Evolutionary conservation across 139 green algal genomes (phyloP), one percentile per base, ranked within the genome.

Genomic region (Coelastrella sp.): DNA sequence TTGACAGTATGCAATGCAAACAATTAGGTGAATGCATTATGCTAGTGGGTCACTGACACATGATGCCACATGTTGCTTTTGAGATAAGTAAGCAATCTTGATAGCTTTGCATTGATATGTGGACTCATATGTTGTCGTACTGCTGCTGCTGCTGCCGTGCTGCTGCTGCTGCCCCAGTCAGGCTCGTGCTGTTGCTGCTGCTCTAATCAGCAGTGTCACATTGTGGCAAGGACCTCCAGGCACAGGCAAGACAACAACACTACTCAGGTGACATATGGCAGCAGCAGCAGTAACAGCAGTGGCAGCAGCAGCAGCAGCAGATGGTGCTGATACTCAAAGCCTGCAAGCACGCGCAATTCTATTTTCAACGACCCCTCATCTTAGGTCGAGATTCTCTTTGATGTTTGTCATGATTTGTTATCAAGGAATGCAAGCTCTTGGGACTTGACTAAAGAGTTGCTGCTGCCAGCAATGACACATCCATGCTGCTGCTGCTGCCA

Each of bases 211-310:
- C 25, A 91, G 74, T 25, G 64, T 94, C 8, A 94, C 92, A 17
- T 62, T 95, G 41, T 94, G 90, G 90, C 92, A 94, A 81, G 90
- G 92, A 2, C 92, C 92, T 0, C 92, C 92, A 43, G 92, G 92
- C 35, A 94, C 92, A 27, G 92, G 92, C 40, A 93, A 94, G 85
- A 40, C 19, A n/a, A 45, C 62, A 69, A 40, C 30, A 69, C 53
- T 64, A 21, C 53, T 64, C 53, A 64, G 53, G 62, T 69, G 27
- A 69, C 1, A n/a, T 6, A 69, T 15, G 38, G 27, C 62, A 43
- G 21, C 57, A 66, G 57, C 57, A 66, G 21, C 13, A 34, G 13
- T 34, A n/a, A 23, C 19, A 66, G 7, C 57, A 66, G 57, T 30
- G 57, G 21, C 57, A 66, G 21, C 23, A n/a, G 21, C 13, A 66